Percentiles rank a stretch among this genome's conserved stretches.
phyloP scores from a whole-genome alignment of 1,139 yeast species.

The Nakaseomyces kungkrabaensis region DNA sequence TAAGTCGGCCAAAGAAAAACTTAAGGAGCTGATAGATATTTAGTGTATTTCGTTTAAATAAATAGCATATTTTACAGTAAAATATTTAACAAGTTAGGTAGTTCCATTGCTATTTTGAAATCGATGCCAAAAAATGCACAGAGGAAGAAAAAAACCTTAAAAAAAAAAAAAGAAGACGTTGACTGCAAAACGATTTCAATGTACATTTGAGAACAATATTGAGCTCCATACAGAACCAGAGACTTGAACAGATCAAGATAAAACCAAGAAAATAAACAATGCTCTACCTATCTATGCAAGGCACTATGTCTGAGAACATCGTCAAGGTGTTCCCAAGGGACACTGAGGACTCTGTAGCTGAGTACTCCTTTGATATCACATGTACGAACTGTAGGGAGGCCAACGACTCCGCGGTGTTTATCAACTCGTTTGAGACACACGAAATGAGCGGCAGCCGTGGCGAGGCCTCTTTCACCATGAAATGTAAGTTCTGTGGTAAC shows the following conservation, averaged over 20 bases:
- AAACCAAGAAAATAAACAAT: conserved; percentile 9
- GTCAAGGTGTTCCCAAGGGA: conserved; percentile 42
- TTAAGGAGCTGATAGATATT: conserved; percentile 7
- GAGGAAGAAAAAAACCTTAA: too few relatives aligned
- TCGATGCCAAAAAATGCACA: too few relatives aligned
- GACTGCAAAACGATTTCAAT: too few relatives aligned
- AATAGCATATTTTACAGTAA: background rate
- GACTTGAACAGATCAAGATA: background rate
- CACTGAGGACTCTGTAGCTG: conserved; percentile 50
- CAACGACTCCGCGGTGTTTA: conserved; percentile 64
- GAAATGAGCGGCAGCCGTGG: conserved; percentile 66
- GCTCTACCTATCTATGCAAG: conserved; percentile 23
- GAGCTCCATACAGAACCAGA: too few relatives aligned
- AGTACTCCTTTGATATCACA: conserved; percentile 60
- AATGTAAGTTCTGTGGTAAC: conserved; percentile 40
- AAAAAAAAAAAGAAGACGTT: too few relatives aligned
- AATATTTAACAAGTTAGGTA: too few relatives aligned
- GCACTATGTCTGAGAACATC: conserved; percentile 25
- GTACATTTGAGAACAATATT: too few relatives aligned
- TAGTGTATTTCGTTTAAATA: background rate
- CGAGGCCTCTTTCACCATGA: conserved; percentile 73
- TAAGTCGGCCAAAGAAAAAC: conserved; percentile 4
- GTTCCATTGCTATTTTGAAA: too few relatives aligned
- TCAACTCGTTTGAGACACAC: conserved; percentile 49
- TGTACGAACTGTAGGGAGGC: conserved; percentile 75